These are phyloP conservation scores for Cryptosporidium sp. DNA, from an alignment of 169 alveolate species.

Conservation along the genomic window DNA sequence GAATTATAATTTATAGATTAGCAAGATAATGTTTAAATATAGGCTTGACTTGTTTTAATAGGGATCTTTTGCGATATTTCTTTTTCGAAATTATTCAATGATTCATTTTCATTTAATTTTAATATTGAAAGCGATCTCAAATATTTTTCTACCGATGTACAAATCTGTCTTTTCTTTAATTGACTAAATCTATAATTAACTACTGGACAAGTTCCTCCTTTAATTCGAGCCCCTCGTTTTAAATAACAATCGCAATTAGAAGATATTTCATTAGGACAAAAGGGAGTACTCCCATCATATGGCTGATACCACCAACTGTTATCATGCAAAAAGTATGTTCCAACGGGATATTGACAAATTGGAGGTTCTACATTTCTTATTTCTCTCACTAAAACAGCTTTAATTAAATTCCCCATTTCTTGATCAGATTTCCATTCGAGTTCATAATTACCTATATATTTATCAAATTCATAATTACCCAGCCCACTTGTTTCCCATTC, in stretches of 20 bases:
- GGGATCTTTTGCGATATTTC: background rate
- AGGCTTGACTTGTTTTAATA: background rate
- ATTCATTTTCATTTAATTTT: constrained; percentile 9
- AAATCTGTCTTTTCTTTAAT: background rate
- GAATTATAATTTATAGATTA: background rate
- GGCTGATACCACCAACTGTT: constrained; percentile 76
- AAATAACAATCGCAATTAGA: constrained; percentile 40
- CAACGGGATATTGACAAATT: constrained; percentile 61
- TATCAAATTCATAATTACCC: constrained; percentile 43
- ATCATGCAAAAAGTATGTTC: constrained; percentile 67
- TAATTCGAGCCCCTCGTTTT: constrained; percentile 45
- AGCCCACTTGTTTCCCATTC: constrained; percentile 76
- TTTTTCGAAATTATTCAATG: background rate
- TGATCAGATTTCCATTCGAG: constrained; percentile 73
- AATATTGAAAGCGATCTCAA: background rate
- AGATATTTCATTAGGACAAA: constrained; percentile 66
- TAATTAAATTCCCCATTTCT: constrained; percentile 38
- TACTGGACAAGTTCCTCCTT: constrained; percentile 53
- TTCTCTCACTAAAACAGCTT: constrained; percentile 65
- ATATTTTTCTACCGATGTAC: background rate
- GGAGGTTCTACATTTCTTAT: constrained; percentile 70
- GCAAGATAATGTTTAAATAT: background rate
- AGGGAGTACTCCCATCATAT: constrained; percentile 76
- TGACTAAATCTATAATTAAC: constrained; percentile 4
- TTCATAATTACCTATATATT: constrained; percentile 51